These are phyloP conservation scores for Agroathelia rolfsii DNA, from an alignment of 1,284 basidiomycete genomes.

Conservation along the genomic window DNA sequence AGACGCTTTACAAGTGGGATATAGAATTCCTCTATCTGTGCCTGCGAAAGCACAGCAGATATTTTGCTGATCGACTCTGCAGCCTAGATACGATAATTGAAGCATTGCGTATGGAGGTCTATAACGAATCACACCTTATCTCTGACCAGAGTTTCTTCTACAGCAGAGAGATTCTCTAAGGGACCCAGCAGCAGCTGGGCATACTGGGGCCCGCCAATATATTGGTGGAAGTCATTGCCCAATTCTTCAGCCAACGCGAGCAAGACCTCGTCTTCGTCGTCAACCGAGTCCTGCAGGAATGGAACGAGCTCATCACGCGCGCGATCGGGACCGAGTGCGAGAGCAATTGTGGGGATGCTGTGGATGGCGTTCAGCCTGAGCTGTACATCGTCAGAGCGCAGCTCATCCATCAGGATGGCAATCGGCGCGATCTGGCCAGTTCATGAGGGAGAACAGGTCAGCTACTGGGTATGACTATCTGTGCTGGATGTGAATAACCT, in stretches of 20 bases:
- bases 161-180: slow-evolving; percentile 91
- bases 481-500: slow-evolving; percentile 29
- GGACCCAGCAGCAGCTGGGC: slow-evolving; percentile 90
- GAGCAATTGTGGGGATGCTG: slow-evolving; percentile 95
- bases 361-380: slow-evolving; percentile 95
- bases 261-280: slow-evolving; percentile 98
- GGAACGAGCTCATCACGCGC: slow-evolving; percentile 94
- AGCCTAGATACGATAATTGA: slow-evolving; percentile 45
- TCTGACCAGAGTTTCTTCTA: slow-evolving; percentile 96
- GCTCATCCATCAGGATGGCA: slow-evolving; percentile 89
- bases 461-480: slow-evolving; percentile 9
- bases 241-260: slow-evolving; percentile 95
- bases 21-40: slow-evolving; percentile 86
- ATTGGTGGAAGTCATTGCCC: slow-evolving; percentile 87
- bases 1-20: slow-evolving; percentile 88
- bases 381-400: slow-evolving; percentile 91
- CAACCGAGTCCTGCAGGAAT: slow-evolving; percentile 95
- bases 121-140: slow-evolving; percentile 68
- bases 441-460: slow-evolving; percentile 7
- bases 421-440: slow-evolving; percentile 67
- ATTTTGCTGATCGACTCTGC: slow-evolving; percentile 96
- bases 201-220: slow-evolving; percentile 84
- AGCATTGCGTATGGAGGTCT: slow-evolving; percentile 6
- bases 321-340: slow-evolving; percentile 92
- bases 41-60: slow-evolving; percentile 66